Evolutionary conservation across 345 rosid genomes (phyloP), one percentile per base, ranked within the genome.

Genomic region (Abelmoschus esculentus): DNA sequence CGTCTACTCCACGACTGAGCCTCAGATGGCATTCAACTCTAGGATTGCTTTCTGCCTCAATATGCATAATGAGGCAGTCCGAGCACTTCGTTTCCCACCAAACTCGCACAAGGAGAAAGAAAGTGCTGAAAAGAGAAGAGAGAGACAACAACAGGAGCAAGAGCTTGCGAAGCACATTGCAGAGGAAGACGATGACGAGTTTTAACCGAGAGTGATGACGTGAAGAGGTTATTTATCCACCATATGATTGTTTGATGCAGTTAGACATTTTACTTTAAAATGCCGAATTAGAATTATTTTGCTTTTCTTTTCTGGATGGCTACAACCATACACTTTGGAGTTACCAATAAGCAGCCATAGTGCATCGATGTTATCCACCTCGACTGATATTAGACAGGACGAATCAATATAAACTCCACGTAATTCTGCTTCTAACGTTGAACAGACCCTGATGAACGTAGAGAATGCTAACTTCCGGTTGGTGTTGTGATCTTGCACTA

Each of bases 51-150:
- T 85, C 80, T 85, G 83, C 69, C 83, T 85, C 71, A 85, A 85
- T 69, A 85, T 82, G 88, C 84, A 85, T 42, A 85, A 85, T 4
- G 86, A 85, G 70, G 86, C 84, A n/a, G 88, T 84, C 3, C 84
- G 83, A 13, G 88, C 86, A 6, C 88, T 82, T 61, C 70, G 80
- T 53, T 82, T 85, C 75, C 86, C 83, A 5, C 86, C 88, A 14
- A 85, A 85, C 75, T 85, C 86, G 5, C 88, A 85, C 80, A 80
- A 79, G 77, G 86, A 85, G 73, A 85, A 80, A 57, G 84, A 82
- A 72, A 75, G 84, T 64, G 86, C 84, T 7, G 86, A 85, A 66
- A 79, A 85, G 78, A 85, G 84, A 68, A 80, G 84, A 74, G 84
- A 85, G 72, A 78, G 86, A 73, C 80, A 78, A 50, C 84, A 80